phyloP scores from a whole-genome alignment of 768 basidiomycete genomes.

The Tulasnella sp. region DNA sequence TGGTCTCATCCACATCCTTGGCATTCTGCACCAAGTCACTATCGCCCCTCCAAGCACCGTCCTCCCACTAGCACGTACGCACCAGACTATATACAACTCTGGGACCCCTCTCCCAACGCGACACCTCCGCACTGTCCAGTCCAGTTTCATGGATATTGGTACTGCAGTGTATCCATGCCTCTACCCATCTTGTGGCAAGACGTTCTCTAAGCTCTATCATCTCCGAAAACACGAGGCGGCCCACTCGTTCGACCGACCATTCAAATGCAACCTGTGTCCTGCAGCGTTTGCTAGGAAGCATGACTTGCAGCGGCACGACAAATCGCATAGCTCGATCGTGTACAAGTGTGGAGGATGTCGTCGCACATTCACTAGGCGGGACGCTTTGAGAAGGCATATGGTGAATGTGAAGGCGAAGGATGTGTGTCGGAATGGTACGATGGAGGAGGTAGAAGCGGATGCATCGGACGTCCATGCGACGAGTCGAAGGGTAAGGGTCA shows the following conservation, averaged over 20 bases:
- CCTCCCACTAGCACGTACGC: slow-evolving; percentile 22
- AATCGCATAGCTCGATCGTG: slow-evolving; percentile 40
- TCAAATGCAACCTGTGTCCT: slow-evolving; percentile 37
- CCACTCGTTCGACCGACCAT: slow-evolving; percentile 53
- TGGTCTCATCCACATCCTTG: slow-evolving; percentile 73
- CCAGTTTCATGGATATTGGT: slow-evolving; percentile 32
- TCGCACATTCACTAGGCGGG: slow-evolving; percentile 33
- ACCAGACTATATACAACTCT: slow-evolving; percentile 25
- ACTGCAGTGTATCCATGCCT: slow-evolving; percentile 75
- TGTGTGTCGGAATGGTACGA: background rate
- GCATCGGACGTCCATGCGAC: slow-evolving; percentile 1
- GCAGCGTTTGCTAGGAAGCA: slow-evolving; percentile 17
- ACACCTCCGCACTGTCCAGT: slow-evolving; percentile 23
- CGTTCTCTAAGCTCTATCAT: slow-evolving; percentile 56
- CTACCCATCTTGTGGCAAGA: slow-evolving; percentile 52
- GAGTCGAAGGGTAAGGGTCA: slow-evolving; percentile 4
- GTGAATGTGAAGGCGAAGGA: slow-evolving; percentile 17
- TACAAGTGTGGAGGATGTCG: slow-evolving; percentile 24
- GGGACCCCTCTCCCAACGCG: slow-evolving; percentile 26
- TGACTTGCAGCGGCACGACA: slow-evolving; percentile 27
- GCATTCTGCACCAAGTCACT: slow-evolving; percentile 66
- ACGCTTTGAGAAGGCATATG: slow-evolving; percentile 34
- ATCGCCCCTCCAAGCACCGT: slow-evolving; percentile 40
- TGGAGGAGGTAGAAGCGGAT: slow-evolving; percentile 12
- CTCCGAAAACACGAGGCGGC: slow-evolving; percentile 62